Conservation (phyloP, 140 eudicot genomes). For the Ambrosia hybrid region DNA sequence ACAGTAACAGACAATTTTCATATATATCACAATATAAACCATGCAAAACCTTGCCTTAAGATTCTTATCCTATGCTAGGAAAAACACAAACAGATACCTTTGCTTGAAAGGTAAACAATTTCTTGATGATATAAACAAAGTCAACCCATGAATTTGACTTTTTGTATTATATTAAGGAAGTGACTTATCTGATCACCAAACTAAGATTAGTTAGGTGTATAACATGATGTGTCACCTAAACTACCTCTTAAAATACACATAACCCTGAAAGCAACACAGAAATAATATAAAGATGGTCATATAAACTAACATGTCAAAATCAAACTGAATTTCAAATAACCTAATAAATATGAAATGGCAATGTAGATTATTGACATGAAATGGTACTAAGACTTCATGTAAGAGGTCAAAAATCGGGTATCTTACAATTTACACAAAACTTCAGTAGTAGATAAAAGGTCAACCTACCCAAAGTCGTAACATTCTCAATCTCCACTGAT, state of each 20-base stretch:
- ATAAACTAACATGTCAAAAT: not conserved
- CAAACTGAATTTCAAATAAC: not conserved
- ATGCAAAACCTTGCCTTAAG: no score
- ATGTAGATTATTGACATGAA: not conserved
- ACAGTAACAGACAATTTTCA: not conserved
- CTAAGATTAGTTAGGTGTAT: conserved; percentile 5
- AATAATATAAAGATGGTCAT: not conserved
- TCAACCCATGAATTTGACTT: conserved; percentile 17
- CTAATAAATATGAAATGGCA: not conserved
- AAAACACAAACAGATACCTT: conserved; percentile 15
- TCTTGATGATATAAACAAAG: conserved; percentile 7
- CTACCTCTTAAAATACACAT: conserved; percentile 9
- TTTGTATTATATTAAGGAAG: not conserved
- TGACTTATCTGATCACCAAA: conserved; percentile 12
- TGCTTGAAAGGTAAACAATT: not conserved
- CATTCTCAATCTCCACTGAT: no score
- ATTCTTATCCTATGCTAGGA: not conserved
- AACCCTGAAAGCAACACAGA: not conserved
- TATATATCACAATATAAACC: no score
- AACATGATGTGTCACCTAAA: conserved; percentile 20
- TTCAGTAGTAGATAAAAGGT: not conserved
- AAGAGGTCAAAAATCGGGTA: not conserved
- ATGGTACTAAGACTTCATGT: not conserved
- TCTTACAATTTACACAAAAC: conserved; percentile 8
- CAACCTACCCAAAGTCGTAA: not conserved